Evolutionary conservation across 257 asterid genomes (phyloP), one percentile per base, ranked within the genome.

Genomic region (Oldenlandia corymbosa): DNA sequence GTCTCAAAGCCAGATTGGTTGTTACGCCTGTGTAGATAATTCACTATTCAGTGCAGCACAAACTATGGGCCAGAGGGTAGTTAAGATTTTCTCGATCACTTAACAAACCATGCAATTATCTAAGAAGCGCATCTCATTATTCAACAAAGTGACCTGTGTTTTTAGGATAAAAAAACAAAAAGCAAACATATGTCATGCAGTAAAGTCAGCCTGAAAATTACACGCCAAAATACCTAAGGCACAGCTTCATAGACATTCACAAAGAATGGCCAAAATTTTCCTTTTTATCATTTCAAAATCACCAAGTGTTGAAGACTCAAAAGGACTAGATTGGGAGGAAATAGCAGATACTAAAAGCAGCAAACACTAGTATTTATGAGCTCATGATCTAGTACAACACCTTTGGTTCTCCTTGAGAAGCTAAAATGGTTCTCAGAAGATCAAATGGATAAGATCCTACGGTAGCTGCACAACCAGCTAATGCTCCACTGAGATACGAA

Each of bases 361-460:
- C 10, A 16, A 6, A 14, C 37, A 0, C 26, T 1, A 68, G 55
- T 7, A 68, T 2, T 13, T 30, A 11, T 7, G 27, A 34, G 5
- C 49, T 36, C 20, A 39, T 32, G 27, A 64, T 53, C 47, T 60
- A 58, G 48, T 51, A n/a, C 23, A 58, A 71, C 78, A 92, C 97
- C 96, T 86, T 91, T 49, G 98, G 98, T 73, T 91, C 96, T 58
- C 98, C 98, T 65, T 91, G 98, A 47, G 98, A 91, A 71, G 98
- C 96, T 85, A 91, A 83, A 76, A 91, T 81, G 56, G 98, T 91
- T 74, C 98, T 79, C 60, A 91, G 69, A 52, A 91, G 96, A 81
- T 91, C 98, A 68, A 91, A 91, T 4, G 98, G 98, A 78, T 91
- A 91, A 46, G 98, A 86, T 67, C 96, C 98, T 66, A 91, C 79